Conservation (phyloP, 2,329 filamentous ascomycete species). For the Aspergillus aculeatinus region DNA sequence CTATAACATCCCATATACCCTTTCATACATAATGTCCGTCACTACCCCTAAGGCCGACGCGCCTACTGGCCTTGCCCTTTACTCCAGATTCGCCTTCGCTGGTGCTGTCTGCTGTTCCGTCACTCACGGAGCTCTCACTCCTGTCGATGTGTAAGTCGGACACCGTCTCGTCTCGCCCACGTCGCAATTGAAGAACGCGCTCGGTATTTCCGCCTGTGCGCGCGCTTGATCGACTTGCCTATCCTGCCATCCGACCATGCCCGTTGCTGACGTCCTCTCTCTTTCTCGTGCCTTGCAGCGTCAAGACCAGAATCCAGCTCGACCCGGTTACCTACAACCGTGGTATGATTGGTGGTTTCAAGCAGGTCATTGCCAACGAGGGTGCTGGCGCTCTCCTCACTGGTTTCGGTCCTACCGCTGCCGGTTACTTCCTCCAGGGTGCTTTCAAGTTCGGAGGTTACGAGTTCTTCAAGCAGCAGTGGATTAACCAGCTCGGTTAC, state of each 20-base stretch:
- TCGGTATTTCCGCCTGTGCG: conserved; percentile 17
- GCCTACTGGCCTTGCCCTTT: conserved; percentile 68
- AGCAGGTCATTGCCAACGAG: conserved; percentile 79
- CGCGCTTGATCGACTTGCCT: conserved; percentile 3
- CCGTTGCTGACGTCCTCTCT: conserved; percentile 15
- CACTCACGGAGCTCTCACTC: conserved; percentile 95
- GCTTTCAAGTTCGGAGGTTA: conserved; percentile 94
- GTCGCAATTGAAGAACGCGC: conserved; percentile 10
- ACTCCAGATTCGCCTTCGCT: conserved; percentile 94
- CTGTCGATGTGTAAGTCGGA: conserved; percentile 94
- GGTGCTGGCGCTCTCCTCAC: conserved; percentile 83
- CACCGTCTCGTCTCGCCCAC: conserved; percentile 27
- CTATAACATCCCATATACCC: conserved; percentile 20
- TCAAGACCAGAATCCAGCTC: conserved; percentile 95
- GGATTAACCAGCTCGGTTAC: conserved; percentile 75
- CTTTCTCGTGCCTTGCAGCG: conserved; percentile 54
- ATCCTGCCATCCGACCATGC: not conserved
- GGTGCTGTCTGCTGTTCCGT: conserved; percentile 97
- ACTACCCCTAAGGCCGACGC: conserved; percentile 38
- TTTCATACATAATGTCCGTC: conserved; percentile 37
- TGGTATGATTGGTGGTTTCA: conserved; percentile 82
- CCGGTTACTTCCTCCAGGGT: conserved; percentile 92
- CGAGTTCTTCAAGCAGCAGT: conserved; percentile 94
- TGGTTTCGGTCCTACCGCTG: conserved; percentile 79
- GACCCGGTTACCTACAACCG: conserved; percentile 86